Evolutionary conservation across 192 early-diverging fungal species (phyloP), one percentile per base, ranked within the genome.

Genomic region (Coemansia interrupta): DNA sequence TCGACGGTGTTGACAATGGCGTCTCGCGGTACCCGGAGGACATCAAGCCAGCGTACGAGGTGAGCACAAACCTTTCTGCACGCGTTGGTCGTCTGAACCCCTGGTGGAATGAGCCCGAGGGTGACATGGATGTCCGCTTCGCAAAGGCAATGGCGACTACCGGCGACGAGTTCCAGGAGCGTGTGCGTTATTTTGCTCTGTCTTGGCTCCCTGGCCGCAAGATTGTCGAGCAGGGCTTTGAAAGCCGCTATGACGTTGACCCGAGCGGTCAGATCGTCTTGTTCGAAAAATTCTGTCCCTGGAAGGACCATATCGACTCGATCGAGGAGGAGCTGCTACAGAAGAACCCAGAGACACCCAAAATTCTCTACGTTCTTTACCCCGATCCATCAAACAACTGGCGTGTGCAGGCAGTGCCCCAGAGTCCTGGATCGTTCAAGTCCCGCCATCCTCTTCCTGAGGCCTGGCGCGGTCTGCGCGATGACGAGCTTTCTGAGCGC

Each of bases 1-100:
- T 91, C 29, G 90, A 91, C 57, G 93, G 86, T 19, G 86, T 90
- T 42, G 95, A 98, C 78, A 98, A 98, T 51, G 95, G 95, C n/a
- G 87, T 96, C 23, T 82, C 84, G 41, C 88, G 86, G 62, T 98
- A 94, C 63, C 91, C 93, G 10, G 66, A 78, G 17, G 85, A 92
- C 29, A 54, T 93, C 44, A 83, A 89, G 53, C 86, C 93, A 14
- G 80, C 83, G 29, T 98, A 96, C 76, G 83, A 81, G 41, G 94
- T 94, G 58, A 70, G 72, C 32, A 98, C 95, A 5, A 84, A 82
- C n/a, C 75, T 95, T 22, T 82, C 88, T n/a, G 63, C 84, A 6
- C 84, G 94, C 29, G 92, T 98, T 36, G 82, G 80, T 4, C 85
- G 83, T 20, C 82, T 96, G 59, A 98, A 98, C 73, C 95, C 95